phyloP scores from a whole-genome alignment of 495 filamentous ascomycete genomes.

The Daldinia loculata region DNA sequence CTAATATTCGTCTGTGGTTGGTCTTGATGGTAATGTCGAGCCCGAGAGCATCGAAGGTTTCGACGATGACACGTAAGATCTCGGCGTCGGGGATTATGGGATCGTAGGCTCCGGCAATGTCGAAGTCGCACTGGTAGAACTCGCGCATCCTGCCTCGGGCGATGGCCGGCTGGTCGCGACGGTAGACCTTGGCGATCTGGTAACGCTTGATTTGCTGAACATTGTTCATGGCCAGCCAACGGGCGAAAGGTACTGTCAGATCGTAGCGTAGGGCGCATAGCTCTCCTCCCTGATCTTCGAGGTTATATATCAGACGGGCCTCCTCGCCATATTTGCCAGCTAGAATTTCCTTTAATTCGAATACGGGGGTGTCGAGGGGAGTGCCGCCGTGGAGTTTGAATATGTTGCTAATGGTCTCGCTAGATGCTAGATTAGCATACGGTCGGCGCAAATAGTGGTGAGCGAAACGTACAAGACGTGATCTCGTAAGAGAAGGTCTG shows the following conservation, averaged over 20 bases:
- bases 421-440: slow-evolving; percentile 19
- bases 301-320: slow-evolving; percentile 85
- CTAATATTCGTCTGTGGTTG: slow-evolving; percentile 82
- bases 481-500: slow-evolving; percentile 34
- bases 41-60: slow-evolving; percentile 74
- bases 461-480: slow-evolving; percentile 35
- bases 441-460: not conserved
- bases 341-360: slow-evolving; percentile 69
- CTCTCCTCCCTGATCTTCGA: slow-evolving; percentile 89
- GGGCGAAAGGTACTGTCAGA: slow-evolving; percentile 88
- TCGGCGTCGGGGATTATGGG: slow-evolving; percentile 84
- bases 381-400: slow-evolving; percentile 54
- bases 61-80: slow-evolving; percentile 73
- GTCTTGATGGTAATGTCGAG: slow-evolving; percentile 74
- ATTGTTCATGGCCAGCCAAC: slow-evolving; percentile 89
- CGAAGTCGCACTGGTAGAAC: slow-evolving; percentile 89
- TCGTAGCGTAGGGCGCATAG: slow-evolving; percentile 85
- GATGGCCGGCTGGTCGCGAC: slow-evolving; percentile 68
- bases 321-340: slow-evolving; percentile 89
- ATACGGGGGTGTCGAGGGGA: slow-evolving; percentile 57
- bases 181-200: slow-evolving; percentile 86
- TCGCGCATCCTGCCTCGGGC: slow-evolving; percentile 82
- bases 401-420: slow-evolving; percentile 43
- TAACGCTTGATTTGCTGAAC: slow-evolving; percentile 85
- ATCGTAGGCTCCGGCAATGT: slow-evolving; percentile 79